A percentile compares a stretch with the other conserved stretches of the same genome.
Conservation (phyloP, 768 basidiomycete species). For the Leccinum rimulosum region DNA sequence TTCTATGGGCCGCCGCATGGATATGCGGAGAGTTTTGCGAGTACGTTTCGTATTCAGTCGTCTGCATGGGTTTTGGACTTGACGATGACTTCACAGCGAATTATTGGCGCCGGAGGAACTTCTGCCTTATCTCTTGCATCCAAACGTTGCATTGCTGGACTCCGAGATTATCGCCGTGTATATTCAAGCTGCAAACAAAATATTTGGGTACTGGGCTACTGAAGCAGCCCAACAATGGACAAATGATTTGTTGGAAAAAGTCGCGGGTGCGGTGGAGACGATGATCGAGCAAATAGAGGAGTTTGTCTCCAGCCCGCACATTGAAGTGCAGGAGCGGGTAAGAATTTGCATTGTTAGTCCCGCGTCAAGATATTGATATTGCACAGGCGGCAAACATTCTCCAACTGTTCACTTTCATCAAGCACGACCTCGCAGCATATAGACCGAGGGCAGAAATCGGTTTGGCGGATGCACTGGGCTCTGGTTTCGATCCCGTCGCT, state of each 20-base stretch:
- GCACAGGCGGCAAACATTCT: slow-evolving; percentile 75
- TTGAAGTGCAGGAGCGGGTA: slow-evolving; percentile 93
- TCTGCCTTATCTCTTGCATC: slow-evolving; percentile 65
- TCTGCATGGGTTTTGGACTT: background rate
- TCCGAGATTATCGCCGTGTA: slow-evolving; percentile 74
- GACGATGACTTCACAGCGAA: slow-evolving; percentile 47
- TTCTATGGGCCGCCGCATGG: slow-evolving; percentile 94
- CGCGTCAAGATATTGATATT: slow-evolving; percentile 1
- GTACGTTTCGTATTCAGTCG: slow-evolving; percentile 43
- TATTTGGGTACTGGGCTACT: slow-evolving; percentile 84
- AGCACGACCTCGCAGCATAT: slow-evolving; percentile 64
- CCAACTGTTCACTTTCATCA: slow-evolving; percentile 73
- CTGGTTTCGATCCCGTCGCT: slow-evolving; percentile 36
- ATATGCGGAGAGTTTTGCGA: slow-evolving; percentile 93
- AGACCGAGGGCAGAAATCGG: slow-evolving; percentile 40
- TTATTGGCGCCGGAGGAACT: slow-evolving; percentile 76
- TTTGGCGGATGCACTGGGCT: slow-evolving; percentile 37
- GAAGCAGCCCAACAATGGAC: slow-evolving; percentile 78
- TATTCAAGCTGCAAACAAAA: slow-evolving; percentile 79
- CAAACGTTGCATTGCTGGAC: slow-evolving; percentile 51
- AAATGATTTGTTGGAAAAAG: slow-evolving; percentile 61
- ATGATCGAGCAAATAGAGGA: slow-evolving; percentile 56
- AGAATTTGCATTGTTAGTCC: slow-evolving; percentile 24
- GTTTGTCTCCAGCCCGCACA: slow-evolving; percentile 61
- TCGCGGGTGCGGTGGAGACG: slow-evolving; percentile 61